Evolutionary conservation across 2,329 filamentous ascomycete species (phyloP).

Genomic region (Fusarium keratoplasticum): DNA sequence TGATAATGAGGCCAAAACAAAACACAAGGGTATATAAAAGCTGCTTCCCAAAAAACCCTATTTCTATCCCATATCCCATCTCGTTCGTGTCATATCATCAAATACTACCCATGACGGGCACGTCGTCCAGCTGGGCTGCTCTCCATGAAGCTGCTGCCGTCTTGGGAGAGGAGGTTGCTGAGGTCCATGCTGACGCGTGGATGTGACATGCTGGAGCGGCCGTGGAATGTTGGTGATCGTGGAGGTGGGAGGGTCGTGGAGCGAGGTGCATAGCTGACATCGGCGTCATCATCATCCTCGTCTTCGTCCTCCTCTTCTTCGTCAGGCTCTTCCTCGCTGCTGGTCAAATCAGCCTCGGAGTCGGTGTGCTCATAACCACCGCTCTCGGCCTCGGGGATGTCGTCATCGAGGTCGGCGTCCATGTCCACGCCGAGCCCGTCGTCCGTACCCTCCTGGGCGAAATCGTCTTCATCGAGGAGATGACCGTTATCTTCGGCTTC

Average conservation of each 20-base stretch:
- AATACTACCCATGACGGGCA: conserved; percentile 41
- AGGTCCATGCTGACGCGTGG: conserved; percentile 66
- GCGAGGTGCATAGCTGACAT: conserved; percentile 56
- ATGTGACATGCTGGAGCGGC: conserved; percentile 42
- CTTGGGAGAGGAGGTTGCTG: conserved; percentile 65
- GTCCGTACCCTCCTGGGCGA: conserved; percentile 52
- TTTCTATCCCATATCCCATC: background rate
- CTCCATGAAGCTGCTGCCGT: conserved; percentile 68
- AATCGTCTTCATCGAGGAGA: conserved; percentile 73
- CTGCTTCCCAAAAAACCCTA: conserved; percentile 23
- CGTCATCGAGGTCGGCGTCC: conserved; percentile 77
- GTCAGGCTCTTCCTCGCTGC: conserved; percentile 55
- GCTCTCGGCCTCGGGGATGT: conserved; percentile 73
- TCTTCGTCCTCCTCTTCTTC: conserved; percentile 50
- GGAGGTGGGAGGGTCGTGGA: conserved; percentile 50
- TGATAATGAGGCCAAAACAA: conserved; percentile 25
- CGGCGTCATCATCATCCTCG: conserved; percentile 43
- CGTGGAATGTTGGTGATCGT: conserved; percentile 52
- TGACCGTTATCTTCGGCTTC: conserved; percentile 68
- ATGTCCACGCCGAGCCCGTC: conserved; percentile 57
- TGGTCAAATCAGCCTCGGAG: conserved; percentile 73
- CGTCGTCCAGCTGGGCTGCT: conserved; percentile 65
- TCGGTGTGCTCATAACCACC: conserved; percentile 82
- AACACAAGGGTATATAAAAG: conserved; percentile 39
- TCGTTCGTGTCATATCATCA: conserved; percentile 21